A percentile compares a stretch with the other conserved stretches of the same genome.
Evolutionary conservation across 805 yeast species (phyloP).

Genomic region (Pichia manshurica): DNA sequence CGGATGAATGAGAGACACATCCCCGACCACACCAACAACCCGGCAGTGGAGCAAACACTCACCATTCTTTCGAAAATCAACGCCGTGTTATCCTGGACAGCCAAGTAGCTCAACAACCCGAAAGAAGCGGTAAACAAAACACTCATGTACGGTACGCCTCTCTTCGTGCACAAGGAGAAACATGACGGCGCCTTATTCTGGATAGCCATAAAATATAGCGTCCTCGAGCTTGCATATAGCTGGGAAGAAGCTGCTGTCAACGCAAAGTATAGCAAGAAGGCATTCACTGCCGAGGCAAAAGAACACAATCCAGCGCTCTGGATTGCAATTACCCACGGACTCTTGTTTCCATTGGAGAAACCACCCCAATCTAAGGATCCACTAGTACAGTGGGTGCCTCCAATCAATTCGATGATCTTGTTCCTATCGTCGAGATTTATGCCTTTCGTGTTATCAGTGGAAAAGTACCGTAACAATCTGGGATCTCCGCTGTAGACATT

Average conservation of each 20-base stretch:
- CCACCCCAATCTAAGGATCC: conserved; percentile 30
- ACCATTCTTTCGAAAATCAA: conserved; percentile 61
- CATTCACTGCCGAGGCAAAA: conserved; percentile 47
- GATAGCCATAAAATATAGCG: conserved; percentile 47
- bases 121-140: conserved; percentile 59
- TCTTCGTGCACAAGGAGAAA: conserved; percentile 52
- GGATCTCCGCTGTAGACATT: conserved; percentile 78
- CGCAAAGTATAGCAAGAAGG: conserved; percentile 48
- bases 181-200: conserved; percentile 57
- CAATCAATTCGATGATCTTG: conserved; percentile 21
- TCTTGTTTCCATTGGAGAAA: conserved; percentile 42
- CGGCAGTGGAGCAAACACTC: conserved; percentile 66
- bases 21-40: conserved; percentile 72
- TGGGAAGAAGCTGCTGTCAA: conserved; percentile 54
- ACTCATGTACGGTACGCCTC: conserved; percentile 70
- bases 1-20: conserved; percentile 53
- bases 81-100: conserved; percentile 53
- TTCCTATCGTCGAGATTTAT: conserved; percentile 15
- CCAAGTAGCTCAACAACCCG: conserved; percentile 55
- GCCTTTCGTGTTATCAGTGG: conserved; percentile 27
- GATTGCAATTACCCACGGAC: conserved; percentile 55
- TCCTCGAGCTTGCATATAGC: conserved; percentile 55
- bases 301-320: conserved; percentile 47
- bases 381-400: conserved; percentile 26
- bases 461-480: conserved; percentile 51